Base-by-base conservation (phyloP, 1,139 yeast genomes). In the Blastobotrys illinoisensis region DNA sequence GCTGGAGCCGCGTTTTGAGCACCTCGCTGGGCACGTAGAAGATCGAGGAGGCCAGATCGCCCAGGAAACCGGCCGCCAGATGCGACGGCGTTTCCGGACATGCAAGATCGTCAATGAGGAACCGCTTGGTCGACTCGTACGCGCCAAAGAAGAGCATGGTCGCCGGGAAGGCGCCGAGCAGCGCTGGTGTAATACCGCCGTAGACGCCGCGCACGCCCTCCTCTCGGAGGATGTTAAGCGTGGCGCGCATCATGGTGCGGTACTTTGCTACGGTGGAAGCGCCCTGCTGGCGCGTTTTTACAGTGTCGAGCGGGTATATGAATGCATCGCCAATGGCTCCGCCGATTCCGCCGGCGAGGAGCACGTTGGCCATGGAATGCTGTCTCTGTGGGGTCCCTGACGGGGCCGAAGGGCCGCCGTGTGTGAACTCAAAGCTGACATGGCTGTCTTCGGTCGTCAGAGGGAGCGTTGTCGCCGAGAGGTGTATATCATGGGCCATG, bases 21-120 rank as follows among this genome's bases (percentile, higher is more conserved):
- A 93, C 98, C 68, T 93, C 99, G 36, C 93, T 84, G 2, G 99
- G 99, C n/a, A 93, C 99, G 64, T 93, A 93, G 48, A 89, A 85
- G n/a, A 93, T 73, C 65, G 96, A 86, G 32, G 95, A 86, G 2
- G 89, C 93, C 56, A 93, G 77, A 70, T 93, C 99, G 23, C 98
- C 99, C 21, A 91, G 66, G 49, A 93, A 83, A 0, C 99, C 99
- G 0, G 97, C 93, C 1, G 83, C 74, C 56, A 93, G 77, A 67
- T 88, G 95, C 4, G 96, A 77, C 16, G 86, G 61, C 0, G 97
- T 88, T 57, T 90, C 97, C 62, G 90, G 88, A 9, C 86, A 61
- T n/a, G 80, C 77, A 64, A 76, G 80, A 40, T 62, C 83, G 54
- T 80, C 77, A 53, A 88, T 85, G 73, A 91, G 72, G 47, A 71